Conservation (phyloP, 768 basidiomycete species). For the Piloderma croceum region DNA sequence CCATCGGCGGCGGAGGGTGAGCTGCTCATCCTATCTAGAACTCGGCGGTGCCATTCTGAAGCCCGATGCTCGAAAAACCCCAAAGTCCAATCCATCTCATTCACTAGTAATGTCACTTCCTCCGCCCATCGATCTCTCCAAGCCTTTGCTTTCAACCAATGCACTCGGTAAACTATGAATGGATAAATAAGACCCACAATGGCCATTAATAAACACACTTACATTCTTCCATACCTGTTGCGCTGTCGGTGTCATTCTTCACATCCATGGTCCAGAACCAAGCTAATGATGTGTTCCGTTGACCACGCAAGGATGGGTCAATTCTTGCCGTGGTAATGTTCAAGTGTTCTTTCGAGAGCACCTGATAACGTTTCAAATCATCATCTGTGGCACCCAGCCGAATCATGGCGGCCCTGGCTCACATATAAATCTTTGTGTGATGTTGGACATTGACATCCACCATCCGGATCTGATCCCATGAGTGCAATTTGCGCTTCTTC, state of each 20-base stretch:
- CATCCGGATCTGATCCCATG: too few species aligned
- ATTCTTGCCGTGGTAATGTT: neutral
- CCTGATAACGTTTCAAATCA: neutral
- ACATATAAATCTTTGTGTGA: too few species aligned
- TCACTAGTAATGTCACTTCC: constrained; percentile 10
- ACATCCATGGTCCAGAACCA: neutral
- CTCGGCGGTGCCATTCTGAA: too few species aligned
- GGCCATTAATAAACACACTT: neutral
- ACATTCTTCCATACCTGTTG: neutral
- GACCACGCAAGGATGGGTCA: neutral
- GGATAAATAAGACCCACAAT: neutral
- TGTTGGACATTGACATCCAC: too few species aligned
- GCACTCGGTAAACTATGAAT: neutral
- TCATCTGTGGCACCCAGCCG: neutral
- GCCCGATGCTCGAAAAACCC: constrained; percentile 8
- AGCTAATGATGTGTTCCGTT: neutral
- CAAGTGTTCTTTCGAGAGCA: neutral
- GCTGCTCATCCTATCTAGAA: too few species aligned
- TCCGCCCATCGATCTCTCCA: constrained; percentile 14
- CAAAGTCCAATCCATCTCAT: constrained; percentile 18
- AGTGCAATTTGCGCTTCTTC: too few species aligned
- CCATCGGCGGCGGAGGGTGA: too few species aligned
- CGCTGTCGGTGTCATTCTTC: neutral
- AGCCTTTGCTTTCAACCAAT: constrained; percentile 11
- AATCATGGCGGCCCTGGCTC: too few species aligned